Conservation (phyloP, 495 filamentous ascomycete species). For the Xylaria sp. region DNA sequence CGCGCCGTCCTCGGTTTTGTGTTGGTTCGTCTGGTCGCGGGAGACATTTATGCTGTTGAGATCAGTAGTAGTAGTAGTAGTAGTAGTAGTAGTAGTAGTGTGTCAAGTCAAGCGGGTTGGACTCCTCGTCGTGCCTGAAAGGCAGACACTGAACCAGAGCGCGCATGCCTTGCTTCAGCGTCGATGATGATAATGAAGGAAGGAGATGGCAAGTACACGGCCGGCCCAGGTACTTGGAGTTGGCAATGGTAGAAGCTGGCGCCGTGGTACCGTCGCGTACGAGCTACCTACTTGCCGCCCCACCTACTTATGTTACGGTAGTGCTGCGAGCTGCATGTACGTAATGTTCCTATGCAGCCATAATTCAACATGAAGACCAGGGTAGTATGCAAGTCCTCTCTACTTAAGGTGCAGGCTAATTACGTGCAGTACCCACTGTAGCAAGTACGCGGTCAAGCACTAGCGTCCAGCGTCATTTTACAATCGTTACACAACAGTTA, state of each 20-base stretch:
- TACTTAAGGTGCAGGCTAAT: not conserved
- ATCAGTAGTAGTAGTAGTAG: no score
- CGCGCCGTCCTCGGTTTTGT: conserved; percentile 22
- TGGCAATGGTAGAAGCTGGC: not conserved
- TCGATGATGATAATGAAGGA: not conserved
- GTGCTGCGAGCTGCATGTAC: no score
- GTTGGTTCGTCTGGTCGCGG: not conserved
- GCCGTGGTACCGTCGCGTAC: no score
- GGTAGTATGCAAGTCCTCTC: not conserved
- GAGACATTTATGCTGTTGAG: conserved; percentile 24
- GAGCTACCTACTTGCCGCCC: no score
- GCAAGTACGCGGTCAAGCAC: not conserved
- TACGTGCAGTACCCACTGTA: not conserved
- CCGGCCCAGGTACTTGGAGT: not conserved
- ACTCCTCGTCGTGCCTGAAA: conserved; percentile 6
- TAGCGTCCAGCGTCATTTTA: not conserved
- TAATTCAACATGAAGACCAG: not conserved
- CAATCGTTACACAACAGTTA: not conserved
- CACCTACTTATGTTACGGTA: no score
- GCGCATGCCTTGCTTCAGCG: conserved; percentile 16
- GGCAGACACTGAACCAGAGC: conserved; percentile 2
- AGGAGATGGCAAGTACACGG: not conserved
- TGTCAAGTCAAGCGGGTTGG: not conserved
- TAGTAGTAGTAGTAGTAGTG: no score
- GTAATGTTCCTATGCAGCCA: not conserved